Conservation (phyloP, 164 flowering plant species). For the Vitis vinifera region ASM3070453v1 NC_081808.1:16845501-16846000, state of each 20-base stretch:
- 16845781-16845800: too few relatives aligned
- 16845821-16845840: too few relatives aligned
- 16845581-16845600: conserved; percentile 31
- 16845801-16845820: too few relatives aligned
- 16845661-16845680: background rate
- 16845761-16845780: background rate
- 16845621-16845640: conserved; percentile 22
- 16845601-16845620: conserved; percentile 23
- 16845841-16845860: too few relatives aligned
- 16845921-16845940: too few relatives aligned
- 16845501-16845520: conserved; percentile 32
- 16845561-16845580: conserved; percentile 22
- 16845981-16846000: conserved; percentile 10
- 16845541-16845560: conserved; percentile 24
- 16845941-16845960: background rate
- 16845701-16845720: background rate
- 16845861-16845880: too few relatives aligned
- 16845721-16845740: too few relatives aligned
- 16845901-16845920: too few relatives aligned
- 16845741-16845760: too few relatives aligned
- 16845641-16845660: conserved; percentile 20
- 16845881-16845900: too few relatives aligned
- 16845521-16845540: conserved; percentile 28
- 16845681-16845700: background rate
- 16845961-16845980: background rate